Evolutionary conservation across 2,329 filamentous ascomycete genomes (phyloP), one percentile per base, ranked within the genome.

Genomic region (Fusarium fracticaudum): DNA sequence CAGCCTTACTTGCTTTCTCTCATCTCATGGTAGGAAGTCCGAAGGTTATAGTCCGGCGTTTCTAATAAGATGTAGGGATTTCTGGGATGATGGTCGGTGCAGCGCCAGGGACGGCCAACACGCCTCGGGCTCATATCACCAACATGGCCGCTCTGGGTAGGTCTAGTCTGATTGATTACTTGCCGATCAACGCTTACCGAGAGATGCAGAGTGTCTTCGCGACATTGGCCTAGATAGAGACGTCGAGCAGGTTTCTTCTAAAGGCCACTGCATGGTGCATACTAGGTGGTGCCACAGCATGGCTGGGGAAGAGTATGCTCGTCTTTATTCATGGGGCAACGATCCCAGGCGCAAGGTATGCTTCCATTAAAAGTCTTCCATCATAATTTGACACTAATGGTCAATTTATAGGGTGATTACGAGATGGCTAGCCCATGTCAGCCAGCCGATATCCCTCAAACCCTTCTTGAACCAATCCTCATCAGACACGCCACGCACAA

Each of bases 361-460:
- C 2, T 12, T 33, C 31, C 10, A 12, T 1, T 3, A 9, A n/a
- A 8, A 8, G 3, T 33, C 7, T n/a, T 1, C 9, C 6, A 17
- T 5, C 3, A 4, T 6, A 5, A 17, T 15, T 4, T 1, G 9
- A 7, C 26, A n/a, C 47, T 50, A 7, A 50, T 12, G 12, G 4
- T 5, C 15, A 13, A 11, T 3, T n/a, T 0, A 6, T n/a, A 50
- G 47, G 48, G 48, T 10, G 48, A 51, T 11, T 51, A 51, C 8
- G 48, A 51, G 2, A 33, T 18, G 22, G 48, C 48, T 4, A 51
- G 48, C 3, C 48, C 48, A 2, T 33, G 29, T 6, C 29, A 33
- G 11, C 48, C 48, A 33, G 48, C 48, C 1, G 48, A 51, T 35
- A 33, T 51, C 8, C 48, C 48, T 7, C 48, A 51, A 35, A 51